Conservation (phyloP, 208 protist genomes). For the Trypanosoma rangeli region DNA sequence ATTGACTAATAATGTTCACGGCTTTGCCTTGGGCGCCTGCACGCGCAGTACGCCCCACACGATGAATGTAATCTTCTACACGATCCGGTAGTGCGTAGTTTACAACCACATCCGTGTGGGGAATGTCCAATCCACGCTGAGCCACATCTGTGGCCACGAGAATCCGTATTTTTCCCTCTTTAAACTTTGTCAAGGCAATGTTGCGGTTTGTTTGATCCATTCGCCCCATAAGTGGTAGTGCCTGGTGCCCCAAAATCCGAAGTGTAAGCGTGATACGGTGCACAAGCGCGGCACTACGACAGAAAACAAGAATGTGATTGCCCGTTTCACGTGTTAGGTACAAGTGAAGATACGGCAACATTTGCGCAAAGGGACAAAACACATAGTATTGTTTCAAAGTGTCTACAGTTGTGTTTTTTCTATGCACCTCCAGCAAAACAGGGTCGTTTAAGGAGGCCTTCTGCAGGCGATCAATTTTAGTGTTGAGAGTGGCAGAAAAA, state of each 20-base stretch:
- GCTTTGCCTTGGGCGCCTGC: conserved; percentile 93
- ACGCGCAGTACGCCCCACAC: conserved; percentile 96
- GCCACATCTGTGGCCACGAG: conserved; percentile 94
- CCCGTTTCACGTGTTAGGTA: conserved; percentile 89
- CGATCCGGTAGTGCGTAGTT: conserved; percentile 97
- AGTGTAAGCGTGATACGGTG: conserved; percentile 91
- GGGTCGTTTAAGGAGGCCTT: conserved; percentile 97
- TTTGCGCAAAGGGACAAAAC: conserved; percentile 95
- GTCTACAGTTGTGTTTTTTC: conserved; percentile 96
- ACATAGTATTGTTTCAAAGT: conserved; percentile 97
- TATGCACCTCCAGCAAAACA: conserved; percentile 95
- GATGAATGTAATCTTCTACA: conserved; percentile 98
- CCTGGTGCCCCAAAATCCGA: conserved; percentile 86
- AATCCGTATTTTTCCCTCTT: conserved; percentile 86
- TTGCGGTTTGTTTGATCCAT: conserved; percentile 92
- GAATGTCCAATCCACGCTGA: conserved; percentile 97
- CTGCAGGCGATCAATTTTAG: conserved; percentile 97
- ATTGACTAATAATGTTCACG: conserved; percentile 94
- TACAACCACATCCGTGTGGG: conserved; percentile 96
- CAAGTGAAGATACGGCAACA: conserved; percentile 87
- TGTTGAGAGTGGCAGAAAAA: conserved; percentile 99
- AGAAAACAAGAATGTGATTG: conserved; percentile 92
- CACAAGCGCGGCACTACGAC: conserved; percentile 86
- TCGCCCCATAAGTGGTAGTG: conserved; percentile 91
- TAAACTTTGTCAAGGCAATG: conserved; percentile 89